phyloP scores from a whole-genome alignment of 2,329 filamentous ascomycete species.

The Trichophyton mentagrophytes region DNA sequence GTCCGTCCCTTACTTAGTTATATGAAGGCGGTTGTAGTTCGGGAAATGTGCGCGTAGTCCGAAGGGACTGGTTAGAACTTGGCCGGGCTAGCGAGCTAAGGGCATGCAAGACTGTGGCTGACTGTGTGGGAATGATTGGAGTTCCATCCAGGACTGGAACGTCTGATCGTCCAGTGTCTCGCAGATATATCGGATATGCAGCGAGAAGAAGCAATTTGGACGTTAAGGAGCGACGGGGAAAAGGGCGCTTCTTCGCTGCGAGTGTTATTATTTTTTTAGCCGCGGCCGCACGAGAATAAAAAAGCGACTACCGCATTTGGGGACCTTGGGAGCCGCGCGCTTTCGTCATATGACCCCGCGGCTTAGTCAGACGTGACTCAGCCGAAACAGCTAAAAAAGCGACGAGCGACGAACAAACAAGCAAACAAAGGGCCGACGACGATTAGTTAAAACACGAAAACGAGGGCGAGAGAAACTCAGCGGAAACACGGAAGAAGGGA shows the following conservation, averaged over 20 bases:
- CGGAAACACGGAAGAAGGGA: too few relatives aligned
- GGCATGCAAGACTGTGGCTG: neutral
- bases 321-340: constrained; percentile 7
- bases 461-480: neutral
- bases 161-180: neutral
- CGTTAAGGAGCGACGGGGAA: neutral
- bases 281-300: constrained; percentile 3
- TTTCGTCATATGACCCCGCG: constrained; percentile 4
- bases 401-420: neutral
- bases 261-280: neutral
- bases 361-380: neutral
- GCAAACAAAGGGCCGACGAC: neutral
- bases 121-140: neutral
- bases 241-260: neutral
- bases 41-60: neutral
- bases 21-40: neutral
- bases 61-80: neutral
- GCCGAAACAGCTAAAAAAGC: neutral
- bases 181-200: neutral
- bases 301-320: neutral
- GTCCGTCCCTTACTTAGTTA: neutral
- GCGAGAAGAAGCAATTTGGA: neutral
- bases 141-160: neutral
- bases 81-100: neutral
- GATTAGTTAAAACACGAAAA: neutral